Base-by-base conservation (phyloP, 768 basidiomycete genomes). In the Punctularia strigosozonata region DNA sequence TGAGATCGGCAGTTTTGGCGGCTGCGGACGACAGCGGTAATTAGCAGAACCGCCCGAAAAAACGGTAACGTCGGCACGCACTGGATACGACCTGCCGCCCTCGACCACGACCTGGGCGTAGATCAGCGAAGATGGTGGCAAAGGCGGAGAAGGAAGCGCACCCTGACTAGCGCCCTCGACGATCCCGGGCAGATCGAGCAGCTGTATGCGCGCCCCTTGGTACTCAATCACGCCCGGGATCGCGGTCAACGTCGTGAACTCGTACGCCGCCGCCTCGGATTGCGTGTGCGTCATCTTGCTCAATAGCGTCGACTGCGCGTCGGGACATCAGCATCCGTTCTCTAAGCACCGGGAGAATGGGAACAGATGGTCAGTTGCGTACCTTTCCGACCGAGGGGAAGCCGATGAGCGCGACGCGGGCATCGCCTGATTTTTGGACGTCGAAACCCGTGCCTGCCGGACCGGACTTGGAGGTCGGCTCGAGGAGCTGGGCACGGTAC, bases 181-280 rank as follows among this genome's bases (percentile, higher is more conserved):
- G 48, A 97, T 97, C 59, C 92, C 92, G 2, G 92, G 92, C 23
- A 97, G 64, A 73, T 97, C 92, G 13, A 97, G 73, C 31, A 97
- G 71, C 55, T 99, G 95, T 41, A 98, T 91, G 31, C 88, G 73
- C 2, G 82, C 80, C 21, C 95, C 95, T 57, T 94, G 80, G 56
- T 98, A 86, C 52, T 98, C 92, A 14, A 98, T 76, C 3, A 98
- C 95, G 36, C 95, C 95, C 25, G 95, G 94, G 44, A 99, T 98
- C 7, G 95, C 85, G 7, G 85, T 87, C 23, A 94, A 71, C 3
- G 88, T 94, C 3, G 91, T 95, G 60, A 95, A 97, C 56, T 97
- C 92, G 53, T 95, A 97, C 8, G 89, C 86, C 12, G 92, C 95
- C 0, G 84, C 64, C 51, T 83, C 83, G 4, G 86, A 90, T 31